phyloP scores from a whole-genome alignment of 805 yeast species.

The Suhomyces prunicola region DNA sequence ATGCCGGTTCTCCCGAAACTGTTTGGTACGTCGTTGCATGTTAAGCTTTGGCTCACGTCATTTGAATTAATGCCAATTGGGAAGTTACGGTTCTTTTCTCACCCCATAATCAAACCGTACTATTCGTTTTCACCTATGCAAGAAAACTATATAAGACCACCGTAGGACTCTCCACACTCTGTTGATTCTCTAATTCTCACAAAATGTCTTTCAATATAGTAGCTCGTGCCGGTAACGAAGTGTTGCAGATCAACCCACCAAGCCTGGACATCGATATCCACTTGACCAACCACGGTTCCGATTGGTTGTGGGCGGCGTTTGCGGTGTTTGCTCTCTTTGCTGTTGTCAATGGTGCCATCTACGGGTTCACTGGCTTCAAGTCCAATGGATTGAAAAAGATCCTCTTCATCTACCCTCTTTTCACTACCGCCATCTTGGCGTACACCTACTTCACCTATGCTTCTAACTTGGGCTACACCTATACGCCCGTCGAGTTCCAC shows the following conservation, averaged over 20 bases:
- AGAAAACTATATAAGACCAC: neutral
- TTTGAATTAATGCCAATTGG: neutral
- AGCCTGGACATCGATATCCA: constrained; percentile 43
- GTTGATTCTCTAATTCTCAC: neutral
- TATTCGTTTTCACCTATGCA: too few species aligned
- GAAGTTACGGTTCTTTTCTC: neutral
- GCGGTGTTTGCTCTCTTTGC: constrained; percentile 43
- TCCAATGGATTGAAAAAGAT: constrained; percentile 28
- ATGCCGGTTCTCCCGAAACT: neutral
- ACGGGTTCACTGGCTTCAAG: constrained; percentile 17
- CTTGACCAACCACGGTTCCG: constrained; percentile 57
- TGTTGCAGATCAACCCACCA: constrained; percentile 42
- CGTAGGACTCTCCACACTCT: too few species aligned
- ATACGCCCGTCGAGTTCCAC: constrained; percentile 44
- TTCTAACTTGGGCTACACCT: constrained; percentile 56
- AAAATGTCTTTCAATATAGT: neutral
- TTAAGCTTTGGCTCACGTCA: neutral
- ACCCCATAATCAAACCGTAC: neutral
- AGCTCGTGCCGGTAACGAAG: constrained; percentile 26
- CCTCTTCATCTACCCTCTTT: constrained; percentile 41
- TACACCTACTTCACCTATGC: constrained; percentile 54
- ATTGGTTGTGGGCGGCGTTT: constrained; percentile 67
- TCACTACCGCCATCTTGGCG: constrained; percentile 41
- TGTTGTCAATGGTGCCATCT: constrained; percentile 22
- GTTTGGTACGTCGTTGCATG: neutral